Percentiles rank a stretch among this genome's conserved stretches.
phyloP scores from a whole-genome alignment of 2,329 filamentous ascomycete species.

The Xylaria sp. region DNA sequence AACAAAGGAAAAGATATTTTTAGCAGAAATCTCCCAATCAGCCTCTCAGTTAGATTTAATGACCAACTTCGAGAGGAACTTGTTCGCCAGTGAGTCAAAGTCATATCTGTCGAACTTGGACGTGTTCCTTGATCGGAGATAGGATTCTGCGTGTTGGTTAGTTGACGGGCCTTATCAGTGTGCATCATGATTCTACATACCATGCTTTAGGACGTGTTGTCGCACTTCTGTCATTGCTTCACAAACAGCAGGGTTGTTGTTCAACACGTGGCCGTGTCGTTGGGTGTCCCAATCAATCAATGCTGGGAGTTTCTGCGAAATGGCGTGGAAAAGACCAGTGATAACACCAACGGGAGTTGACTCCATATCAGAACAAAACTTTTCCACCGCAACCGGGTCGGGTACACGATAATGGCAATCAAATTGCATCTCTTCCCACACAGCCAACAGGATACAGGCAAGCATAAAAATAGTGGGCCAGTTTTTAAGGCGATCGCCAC shows the following conservation, averaged over 20 bases:
- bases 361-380: constrained; percentile 98
- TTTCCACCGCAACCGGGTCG: constrained; percentile 84
- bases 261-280: constrained; percentile 89
- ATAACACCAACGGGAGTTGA: constrained; percentile 95
- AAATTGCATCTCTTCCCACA: constrained; percentile 99
- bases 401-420: constrained; percentile 96
- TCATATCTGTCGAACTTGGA: constrained; percentile 89
- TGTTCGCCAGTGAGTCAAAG: constrained; percentile 96
- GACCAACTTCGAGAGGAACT: constrained; percentile 95
- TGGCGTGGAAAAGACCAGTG: constrained; percentile 95
- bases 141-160: constrained; percentile 76
- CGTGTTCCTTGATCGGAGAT: constrained; percentile 81
- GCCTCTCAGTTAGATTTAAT: constrained; percentile 82
- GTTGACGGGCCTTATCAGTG: constrained; percentile 39
- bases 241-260: constrained; percentile 91
- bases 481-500: constrained; percentile 96
- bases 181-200: constrained; percentile 65
- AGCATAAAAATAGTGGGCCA: constrained; percentile 99
- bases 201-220: constrained; percentile 91
- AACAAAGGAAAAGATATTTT: constrained; percentile 45
- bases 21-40: constrained; percentile 30
- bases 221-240: constrained; percentile 97
- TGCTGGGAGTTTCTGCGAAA: constrained; percentile 93
- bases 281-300: constrained; percentile 94
- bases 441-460: constrained; percentile 88